phyloP scores from a whole-genome alignment of 257 asterid species.

The Solanum virginianum region DNA sequence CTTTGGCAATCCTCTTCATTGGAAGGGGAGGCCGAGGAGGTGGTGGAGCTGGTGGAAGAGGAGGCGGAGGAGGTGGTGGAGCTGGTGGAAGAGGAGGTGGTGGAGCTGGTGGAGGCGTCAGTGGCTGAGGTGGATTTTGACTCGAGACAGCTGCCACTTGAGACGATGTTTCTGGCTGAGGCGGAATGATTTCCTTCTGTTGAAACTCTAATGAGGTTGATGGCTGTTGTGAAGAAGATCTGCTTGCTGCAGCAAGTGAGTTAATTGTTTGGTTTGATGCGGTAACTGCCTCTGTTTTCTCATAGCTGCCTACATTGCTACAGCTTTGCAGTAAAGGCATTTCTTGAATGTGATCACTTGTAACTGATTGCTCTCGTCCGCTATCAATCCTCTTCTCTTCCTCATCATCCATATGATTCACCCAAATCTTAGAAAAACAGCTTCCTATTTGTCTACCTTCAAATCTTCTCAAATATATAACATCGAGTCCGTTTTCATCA shows the following conservation, averaged over 20 bases:
- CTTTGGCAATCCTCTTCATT: not conserved
- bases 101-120: slow-evolving; percentile 11
- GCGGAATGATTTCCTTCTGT: not conserved
- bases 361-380: slow-evolving; percentile 17
- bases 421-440: slow-evolving; percentile 63
- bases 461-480: slow-evolving; percentile 39
- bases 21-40: slow-evolving; percentile 24
- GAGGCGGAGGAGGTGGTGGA: slow-evolving; percentile 22
- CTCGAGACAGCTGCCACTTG: not conserved
- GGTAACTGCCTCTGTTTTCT: not conserved
- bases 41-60: slow-evolving; percentile 7
- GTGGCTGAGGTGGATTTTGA: slow-evolving; percentile 12
- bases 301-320: slow-evolving; percentile 3
- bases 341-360: slow-evolving; percentile 32
- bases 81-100: slow-evolving; percentile 18
- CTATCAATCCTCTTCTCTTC: slow-evolving; percentile 33
- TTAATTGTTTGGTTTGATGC: not conserved
- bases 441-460: slow-evolving; percentile 22
- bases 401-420: slow-evolving; percentile 43
- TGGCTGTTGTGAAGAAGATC: not conserved
- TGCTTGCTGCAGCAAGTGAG: not conserved
- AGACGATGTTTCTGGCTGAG: not conserved
- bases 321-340: slow-evolving; percentile 40
- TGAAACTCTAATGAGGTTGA: slow-evolving; percentile 8
- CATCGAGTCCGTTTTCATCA: slow-evolving; percentile 65